Evolutionary conservation across 139 green algal genomes (phyloP).

Genomic region (Tetradesmus lagerheimii): DNA sequence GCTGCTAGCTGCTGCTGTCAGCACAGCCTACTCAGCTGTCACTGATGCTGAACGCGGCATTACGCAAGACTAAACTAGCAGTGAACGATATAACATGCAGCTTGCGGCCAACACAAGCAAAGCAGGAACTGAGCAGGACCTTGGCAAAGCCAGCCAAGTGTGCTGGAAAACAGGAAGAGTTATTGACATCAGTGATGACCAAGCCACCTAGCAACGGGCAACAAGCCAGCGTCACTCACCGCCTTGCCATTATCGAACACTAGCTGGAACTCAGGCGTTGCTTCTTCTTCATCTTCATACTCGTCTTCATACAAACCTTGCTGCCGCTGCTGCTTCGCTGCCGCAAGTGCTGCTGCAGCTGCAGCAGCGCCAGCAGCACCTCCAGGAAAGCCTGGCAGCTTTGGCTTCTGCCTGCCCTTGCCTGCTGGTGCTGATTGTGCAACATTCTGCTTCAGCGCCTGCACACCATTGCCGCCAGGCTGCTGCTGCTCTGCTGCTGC

Average conservation of each 20-base stretch:
- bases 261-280: slow-evolving; percentile 16
- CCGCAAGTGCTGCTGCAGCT: not conserved
- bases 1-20: not conserved
- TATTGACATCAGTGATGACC: no score
- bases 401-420: slow-evolving; percentile 6
- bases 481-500: not conserved
- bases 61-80: no score
- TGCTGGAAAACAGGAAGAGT: no score
- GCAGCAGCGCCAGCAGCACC: slow-evolving; percentile 18
- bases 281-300: slow-evolving; percentile 22
- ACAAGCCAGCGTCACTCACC: not conserved
- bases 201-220: not conserved
- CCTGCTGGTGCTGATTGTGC: slow-evolving; percentile 18
- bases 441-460: not conserved
- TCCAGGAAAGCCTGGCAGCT: slow-evolving; percentile 16
- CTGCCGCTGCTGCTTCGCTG: slow-evolving; percentile 26
- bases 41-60: no score
- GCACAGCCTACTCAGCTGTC: no score
- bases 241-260: slow-evolving; percentile 29
- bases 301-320: not conserved
- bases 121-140: no score
- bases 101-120: no score
- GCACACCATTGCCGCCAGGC: not conserved
- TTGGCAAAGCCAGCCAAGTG: no score
- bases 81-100: no score